Base-by-base conservation (phyloP, 306 rosid genomes). In the Carpinus viminea region DNA sequence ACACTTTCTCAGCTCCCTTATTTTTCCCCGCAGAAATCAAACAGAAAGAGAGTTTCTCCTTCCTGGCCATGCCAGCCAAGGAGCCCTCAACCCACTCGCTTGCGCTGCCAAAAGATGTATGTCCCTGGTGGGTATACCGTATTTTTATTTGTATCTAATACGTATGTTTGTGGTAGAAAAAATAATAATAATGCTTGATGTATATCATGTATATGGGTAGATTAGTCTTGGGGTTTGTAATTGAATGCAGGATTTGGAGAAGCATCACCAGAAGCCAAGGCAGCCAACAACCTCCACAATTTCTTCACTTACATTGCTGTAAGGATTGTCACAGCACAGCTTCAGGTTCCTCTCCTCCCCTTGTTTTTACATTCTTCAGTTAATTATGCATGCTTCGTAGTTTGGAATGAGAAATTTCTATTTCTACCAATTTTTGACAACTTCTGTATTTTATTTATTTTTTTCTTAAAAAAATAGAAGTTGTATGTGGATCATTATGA, bases 191-290 rank as follows among this genome's bases (percentile, higher is more conserved):
- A 24, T 24, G 1, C 26, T 24, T 24, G 26, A 24, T 24, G 26
- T 24, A 24, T 24, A 24, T 24, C 26, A 24, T 38, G 17, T 24
- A 28, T 71, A 51, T 72, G 43, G 59, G 4, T 6, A 3, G 7
- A 43, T 78, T 18, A 61, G 28, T 43, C 1, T 24, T 54, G 38
- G 16, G 73, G 34, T 55, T 46, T 55, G 24, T 74, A 4, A 20
- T 71, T 66, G 18, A 73, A 73, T 80, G 80, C 87, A 92, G 98
- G 98, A 74, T 92, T 90, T 41, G 98, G 97, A 85, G 96, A 92
- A 86, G 97, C 97, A 46, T 91, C 98, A 16, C 98, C 98, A 9
- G 98, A 95, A 86, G 88, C 86, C 38, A 95, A 90, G 86, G 98
- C 91, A 66, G 97, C 98, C 60, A 80, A 76, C 8, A 86, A 95